Evolutionary conservation across 441 rosid genomes (phyloP), one percentile per base, ranked within the genome.

Genomic region (Jatropha podagrica): DNA sequence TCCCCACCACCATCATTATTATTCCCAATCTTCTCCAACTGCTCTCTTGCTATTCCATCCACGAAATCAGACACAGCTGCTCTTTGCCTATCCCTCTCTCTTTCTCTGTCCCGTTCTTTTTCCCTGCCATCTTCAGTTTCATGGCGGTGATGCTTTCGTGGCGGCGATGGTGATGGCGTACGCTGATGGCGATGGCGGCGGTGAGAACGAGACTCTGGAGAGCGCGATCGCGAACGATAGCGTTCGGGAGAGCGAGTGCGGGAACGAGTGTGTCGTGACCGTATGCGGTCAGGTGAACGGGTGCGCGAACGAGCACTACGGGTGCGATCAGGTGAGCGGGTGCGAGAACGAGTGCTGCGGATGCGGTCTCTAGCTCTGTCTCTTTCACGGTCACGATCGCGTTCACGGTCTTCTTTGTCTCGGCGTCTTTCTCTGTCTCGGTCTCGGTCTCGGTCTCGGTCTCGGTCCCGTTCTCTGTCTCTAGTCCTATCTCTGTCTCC

Each of bases 121-220:
- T 88, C 94, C 12, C 82, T 75, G 49, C 85, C 89, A 20, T 80
- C 80, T 12, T 81, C 92, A 49, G 82, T 75, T 62, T 80, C 88
- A 40, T 78, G 89, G 15, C 95, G 91, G 69, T 87, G 84, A 3
- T 96, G 89, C 82, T 95, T 95, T 68, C 93, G 80, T 4, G 92
- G 85, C 26, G 93, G 82, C 9, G 90, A 91, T 1, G 86, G 88
- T 1, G 99, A 85, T 0, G 93, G 90, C 13, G 91, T 89, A 51
- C 88, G 84, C 51, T 84, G 87, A 74, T 86, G 87, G 58, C 88
- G 83, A 80, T 81, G 84, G 42, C 88, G 84, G n/a, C 90, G 87
- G 73, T 87, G 91, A 74, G 91, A 80, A 41, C 87, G 84, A 77
- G 82, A 27, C 10, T 89, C 94, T 23, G 85, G 88, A 7, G 95